Evolutionary conservation across 2,329 filamentous ascomycete species (phyloP).

Genomic region (Metarhizium robertsii): DNA sequence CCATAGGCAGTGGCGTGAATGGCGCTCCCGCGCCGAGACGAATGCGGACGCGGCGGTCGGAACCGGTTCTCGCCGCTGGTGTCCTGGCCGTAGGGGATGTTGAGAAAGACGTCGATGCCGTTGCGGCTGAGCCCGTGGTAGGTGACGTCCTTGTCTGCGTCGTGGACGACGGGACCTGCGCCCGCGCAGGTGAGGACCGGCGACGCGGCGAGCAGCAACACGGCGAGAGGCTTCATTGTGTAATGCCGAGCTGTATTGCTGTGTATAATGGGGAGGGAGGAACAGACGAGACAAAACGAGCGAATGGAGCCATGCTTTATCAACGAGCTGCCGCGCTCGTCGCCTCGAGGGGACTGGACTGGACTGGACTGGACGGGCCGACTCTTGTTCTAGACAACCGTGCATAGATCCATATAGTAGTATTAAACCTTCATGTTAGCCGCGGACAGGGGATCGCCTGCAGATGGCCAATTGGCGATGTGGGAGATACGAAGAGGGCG

Average conservation of each 20-base stretch:
- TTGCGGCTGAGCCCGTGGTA: slow-evolving; percentile 34
- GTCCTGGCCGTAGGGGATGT: slow-evolving; percentile 37
- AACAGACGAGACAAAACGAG: too few relatives aligned
- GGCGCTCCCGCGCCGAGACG: slow-evolving; percentile 19
- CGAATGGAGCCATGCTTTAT: too few relatives aligned
- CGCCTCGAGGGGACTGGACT: too few relatives aligned
- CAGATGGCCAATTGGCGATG: not conserved
- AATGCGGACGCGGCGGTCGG: slow-evolving; percentile 30
- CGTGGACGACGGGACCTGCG: slow-evolving; percentile 6
- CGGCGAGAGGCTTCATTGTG: not conserved
- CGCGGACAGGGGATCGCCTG: not conserved
- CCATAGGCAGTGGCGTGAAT: slow-evolving; percentile 31
- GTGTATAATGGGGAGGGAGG: too few relatives aligned
- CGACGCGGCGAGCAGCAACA: not conserved
- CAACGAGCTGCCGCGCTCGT: too few relatives aligned
- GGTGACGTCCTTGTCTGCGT: slow-evolving; percentile 20
- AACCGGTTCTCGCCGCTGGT: slow-evolving; percentile 36
- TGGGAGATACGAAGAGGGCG: not conserved
- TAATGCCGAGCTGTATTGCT: not conserved
- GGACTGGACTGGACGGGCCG: too few relatives aligned
- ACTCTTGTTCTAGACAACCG: too few relatives aligned
- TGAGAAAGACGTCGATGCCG: slow-evolving; percentile 36
- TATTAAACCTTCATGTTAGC: not conserved
- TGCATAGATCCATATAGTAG: too few relatives aligned
- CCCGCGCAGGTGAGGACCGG: not conserved